These are phyloP conservation scores for Erysimum cheiranthoides DNA, from an alignment of 345 rosid species.

Conservation along the genomic window DNA sequence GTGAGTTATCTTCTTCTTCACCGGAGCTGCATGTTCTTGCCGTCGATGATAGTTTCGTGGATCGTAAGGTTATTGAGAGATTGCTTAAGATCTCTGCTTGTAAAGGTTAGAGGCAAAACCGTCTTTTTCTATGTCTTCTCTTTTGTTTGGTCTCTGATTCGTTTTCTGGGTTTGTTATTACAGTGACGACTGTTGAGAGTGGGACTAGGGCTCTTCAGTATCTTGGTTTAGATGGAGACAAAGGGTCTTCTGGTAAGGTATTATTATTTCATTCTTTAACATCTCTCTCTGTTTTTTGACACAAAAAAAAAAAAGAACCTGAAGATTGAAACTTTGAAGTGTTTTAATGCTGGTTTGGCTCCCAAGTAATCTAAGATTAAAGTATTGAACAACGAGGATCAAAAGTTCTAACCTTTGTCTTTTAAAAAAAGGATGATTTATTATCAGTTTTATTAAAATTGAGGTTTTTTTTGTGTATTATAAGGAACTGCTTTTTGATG, in stretches of 20 bases:
- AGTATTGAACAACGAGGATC: neutral
- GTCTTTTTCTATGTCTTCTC: constrained; percentile 4
- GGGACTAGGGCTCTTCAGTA: constrained; percentile 75
- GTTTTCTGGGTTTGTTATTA: constrained; percentile 23
- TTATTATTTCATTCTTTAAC: constrained; percentile 23
- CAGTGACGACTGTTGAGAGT: constrained; percentile 84
- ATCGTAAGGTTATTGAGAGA: constrained; percentile 78
- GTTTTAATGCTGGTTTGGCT: constrained; percentile 22
- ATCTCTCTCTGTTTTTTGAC: constrained; percentile 37
- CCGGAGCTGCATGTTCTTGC: constrained; percentile 91
- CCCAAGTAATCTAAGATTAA: constrained; percentile 22
- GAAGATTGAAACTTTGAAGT: neutral
- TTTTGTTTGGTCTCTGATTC: constrained; percentile 18
- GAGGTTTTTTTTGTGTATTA: neutral
- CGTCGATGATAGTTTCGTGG: constrained; percentile 83
- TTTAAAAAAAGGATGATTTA: neutral
- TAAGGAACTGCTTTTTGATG: neutral
- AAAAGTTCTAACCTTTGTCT: neutral
- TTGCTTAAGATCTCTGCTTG: constrained; percentile 79
- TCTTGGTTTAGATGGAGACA: constrained; percentile 71
- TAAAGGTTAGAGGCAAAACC: constrained; percentile 55
- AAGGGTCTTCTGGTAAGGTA: constrained; percentile 59
- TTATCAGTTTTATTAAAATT: neutral
- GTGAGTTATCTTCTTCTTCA: constrained; percentile 36
- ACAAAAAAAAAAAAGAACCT: neutral